These are phyloP conservation scores for Rhizopus microsporus DNA, from an alignment of 371 early-diverging fungal genomes.

Conservation along the genomic window DNA sequence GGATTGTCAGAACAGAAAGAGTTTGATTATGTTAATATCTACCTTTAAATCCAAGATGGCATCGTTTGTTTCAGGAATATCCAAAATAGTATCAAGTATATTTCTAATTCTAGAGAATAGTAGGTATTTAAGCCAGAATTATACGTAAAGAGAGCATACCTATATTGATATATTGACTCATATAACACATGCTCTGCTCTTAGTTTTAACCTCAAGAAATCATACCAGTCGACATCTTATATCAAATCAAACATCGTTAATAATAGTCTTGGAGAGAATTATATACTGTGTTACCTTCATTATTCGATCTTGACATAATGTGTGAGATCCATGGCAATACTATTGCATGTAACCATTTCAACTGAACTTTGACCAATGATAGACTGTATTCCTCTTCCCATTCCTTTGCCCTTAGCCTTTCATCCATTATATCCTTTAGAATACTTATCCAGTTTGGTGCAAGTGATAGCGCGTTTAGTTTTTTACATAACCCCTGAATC, in stretches of 20 bases:
- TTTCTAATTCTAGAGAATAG: constrained; percentile 9
- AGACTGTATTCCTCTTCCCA: constrained; percentile 9
- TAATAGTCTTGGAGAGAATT: no score
- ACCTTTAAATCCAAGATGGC: constrained; percentile 36
- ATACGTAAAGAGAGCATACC: neutral
- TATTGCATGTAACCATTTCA: constrained; percentile 26
- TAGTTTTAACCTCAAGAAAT: constrained; percentile 19
- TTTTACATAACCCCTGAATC: constrained; percentile 8
- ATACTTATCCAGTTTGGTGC: constrained; percentile 14
- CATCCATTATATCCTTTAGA: constrained; percentile 6
- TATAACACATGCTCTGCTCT: constrained; percentile 25
- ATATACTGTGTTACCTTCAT: neutral
- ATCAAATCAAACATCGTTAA: no score
- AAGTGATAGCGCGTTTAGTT: constrained; percentile 9
- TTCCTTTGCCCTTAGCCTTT: constrained; percentile 1
- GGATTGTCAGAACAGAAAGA: neutral
- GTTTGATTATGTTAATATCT: neutral
- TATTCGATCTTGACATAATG: constrained; percentile 10
- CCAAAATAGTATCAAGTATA: constrained; percentile 44
- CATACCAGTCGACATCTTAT: constrained; percentile 16
- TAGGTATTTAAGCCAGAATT: neutral
- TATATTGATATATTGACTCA: constrained; percentile 18
- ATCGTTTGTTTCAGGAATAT: constrained; percentile 31
- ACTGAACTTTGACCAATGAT: constrained; percentile 9
- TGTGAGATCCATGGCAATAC: constrained; percentile 28